Conservation (phyloP, 2,329 filamentous ascomycete species). For the Fusarium burgessii region DNA sequence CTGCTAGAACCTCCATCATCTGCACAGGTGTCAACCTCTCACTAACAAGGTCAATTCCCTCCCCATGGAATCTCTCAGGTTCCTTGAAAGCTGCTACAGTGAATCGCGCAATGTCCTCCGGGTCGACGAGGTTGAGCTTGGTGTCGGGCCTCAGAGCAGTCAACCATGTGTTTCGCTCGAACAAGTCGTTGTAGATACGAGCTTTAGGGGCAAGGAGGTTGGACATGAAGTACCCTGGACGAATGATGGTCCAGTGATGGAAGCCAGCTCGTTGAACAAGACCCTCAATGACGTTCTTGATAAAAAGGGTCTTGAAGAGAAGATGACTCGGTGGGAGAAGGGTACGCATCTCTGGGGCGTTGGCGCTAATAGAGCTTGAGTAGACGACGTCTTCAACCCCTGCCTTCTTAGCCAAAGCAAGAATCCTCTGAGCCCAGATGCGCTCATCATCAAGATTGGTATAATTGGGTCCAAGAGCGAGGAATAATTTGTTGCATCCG, state of each 20-base stretch:
- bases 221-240: not conserved
- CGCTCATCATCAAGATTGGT: constrained; percentile 1
- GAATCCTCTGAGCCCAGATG: not conserved
- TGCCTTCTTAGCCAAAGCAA: not conserved
- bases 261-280: not conserved
- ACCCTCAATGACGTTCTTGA: not conserved
- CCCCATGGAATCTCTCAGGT: accelerated
- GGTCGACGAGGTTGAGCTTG: constrained; percentile 5
- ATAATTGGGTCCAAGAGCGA: not conserved
- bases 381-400: not conserved
- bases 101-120: not conserved
- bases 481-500: not conserved
- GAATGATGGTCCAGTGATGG: not conserved
- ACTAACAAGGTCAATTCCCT: not conserved
- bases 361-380: constrained; percentile 1
- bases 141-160: not conserved
- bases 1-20: not conserved
- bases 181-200: not conserved
- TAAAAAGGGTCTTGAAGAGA: not conserved
- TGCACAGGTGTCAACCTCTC: not conserved
- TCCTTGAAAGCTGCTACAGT: accelerated
- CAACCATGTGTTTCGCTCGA: not conserved
- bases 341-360: not conserved
- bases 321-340: not conserved
- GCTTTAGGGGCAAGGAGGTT: not conserved